Evolutionary conservation across 768 basidiomycete genomes (phyloP), one percentile per base, ranked within the genome.

Genomic region (Hericium alpestre): DNA sequence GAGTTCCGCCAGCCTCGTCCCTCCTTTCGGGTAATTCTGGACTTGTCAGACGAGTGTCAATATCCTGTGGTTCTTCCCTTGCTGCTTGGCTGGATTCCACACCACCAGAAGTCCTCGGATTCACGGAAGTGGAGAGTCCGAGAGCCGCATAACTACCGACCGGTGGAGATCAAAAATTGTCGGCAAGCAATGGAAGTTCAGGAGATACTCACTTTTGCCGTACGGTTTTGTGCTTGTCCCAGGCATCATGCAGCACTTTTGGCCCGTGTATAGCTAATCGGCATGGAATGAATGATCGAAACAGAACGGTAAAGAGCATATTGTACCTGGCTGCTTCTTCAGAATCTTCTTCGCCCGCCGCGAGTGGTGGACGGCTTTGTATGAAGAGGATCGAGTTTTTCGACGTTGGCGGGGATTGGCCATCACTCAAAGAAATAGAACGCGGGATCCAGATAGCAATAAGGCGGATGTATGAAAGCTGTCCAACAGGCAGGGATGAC

Each of bases 391-490:
- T 46, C 86, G 83, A 20, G 79, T 70, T 74, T 97, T 98, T 64
- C 84, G 81, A 59, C 93, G 80, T 71, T 98, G 95, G 56, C 94
- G 83, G 62, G 94, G 94, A 70, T 96, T 97, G 56, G 85, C 92
- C 94, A 98, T 96, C 20, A 58, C 59, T 40, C 43, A 51, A 20
- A 61, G 32, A 38, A 53, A 40, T 20, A 25, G 23, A 37, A n/a
- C 22, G 11, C 40, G 22, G 40, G 38, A 51, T 38, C 41, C 51
- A 43, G 43, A n/a, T 52, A 52, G 56, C 53, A 43, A 51, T 7
- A 38, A 10, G 55, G 53, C 51, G 56, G 58, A 58, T 56, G 56
- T 51, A 51, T 46, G 43, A 46, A 46, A 18, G 43, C n/a, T 18
- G 43, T 46, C 16, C 32, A 32, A 32, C 32, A 32, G 16, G 16